Evolutionary conservation across 495 filamentous ascomycete genomes (phyloP).

Genomic region (Cercophora newfieldiana): DNA sequence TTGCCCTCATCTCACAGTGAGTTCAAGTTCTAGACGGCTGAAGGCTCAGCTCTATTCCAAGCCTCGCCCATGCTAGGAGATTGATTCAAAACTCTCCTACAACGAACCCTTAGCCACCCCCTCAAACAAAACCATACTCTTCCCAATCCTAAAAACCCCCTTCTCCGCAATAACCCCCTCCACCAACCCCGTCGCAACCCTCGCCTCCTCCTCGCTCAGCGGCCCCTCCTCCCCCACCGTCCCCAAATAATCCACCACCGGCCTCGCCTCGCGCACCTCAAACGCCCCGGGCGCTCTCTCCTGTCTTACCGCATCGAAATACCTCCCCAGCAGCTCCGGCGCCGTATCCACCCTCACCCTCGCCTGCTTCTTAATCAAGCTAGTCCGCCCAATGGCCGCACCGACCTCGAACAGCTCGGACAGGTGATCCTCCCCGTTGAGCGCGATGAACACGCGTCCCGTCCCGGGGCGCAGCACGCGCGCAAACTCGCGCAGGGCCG

Average conservation of each 20-base stretch:
- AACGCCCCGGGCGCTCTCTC: slow-evolving; percentile 11
- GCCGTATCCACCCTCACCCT: slow-evolving; percentile 13
- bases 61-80: no score
- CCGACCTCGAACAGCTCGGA: slow-evolving; percentile 7
- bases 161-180: neutral
- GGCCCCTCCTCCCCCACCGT: neutral
- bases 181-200: neutral
- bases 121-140: neutral
- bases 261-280: slow-evolving; percentile 1
- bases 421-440: slow-evolving; percentile 15
- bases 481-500: slow-evolving; percentile 1
- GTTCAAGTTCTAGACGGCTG: no score
- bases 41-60: no score
- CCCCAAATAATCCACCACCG: slow-evolving; percentile 14
- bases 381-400: slow-evolving; percentile 2
- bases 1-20: no score
- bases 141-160: slow-evolving; percentile 1
- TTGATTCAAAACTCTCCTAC: no score
- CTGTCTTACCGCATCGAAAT: neutral
- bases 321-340: neutral
- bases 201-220: neutral
- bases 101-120: neutral
- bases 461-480: slow-evolving; percentile 1
- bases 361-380: slow-evolving; percentile 5
- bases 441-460: slow-evolving; percentile 5